phyloP scores from a whole-genome alignment of 2,329 filamentous ascomycete species.

The Biscogniauxia mediterranea region DNA sequence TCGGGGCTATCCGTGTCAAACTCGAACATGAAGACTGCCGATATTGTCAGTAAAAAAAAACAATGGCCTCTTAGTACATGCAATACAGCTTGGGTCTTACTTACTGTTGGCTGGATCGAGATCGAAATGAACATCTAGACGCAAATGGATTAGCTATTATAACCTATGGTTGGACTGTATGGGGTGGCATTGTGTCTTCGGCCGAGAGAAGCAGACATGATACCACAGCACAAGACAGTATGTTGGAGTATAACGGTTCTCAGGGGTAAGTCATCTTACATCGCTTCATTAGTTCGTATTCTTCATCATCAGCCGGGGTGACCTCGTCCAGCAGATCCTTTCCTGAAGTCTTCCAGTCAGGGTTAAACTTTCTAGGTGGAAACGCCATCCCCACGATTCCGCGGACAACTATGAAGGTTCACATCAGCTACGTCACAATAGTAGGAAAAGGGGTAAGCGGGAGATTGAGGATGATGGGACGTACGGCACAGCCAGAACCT shows the following conservation, averaged over 20 bases:
- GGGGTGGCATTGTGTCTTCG: no score
- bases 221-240: no score
- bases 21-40: neutral
- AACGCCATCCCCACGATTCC: neutral
- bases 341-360: neutral
- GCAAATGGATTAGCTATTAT: neutral
- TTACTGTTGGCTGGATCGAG: neutral
- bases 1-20: neutral
- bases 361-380: neutral
- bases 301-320: neutral
- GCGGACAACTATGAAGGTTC: neutral
- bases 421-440: neutral
- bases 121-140: neutral
- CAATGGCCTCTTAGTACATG: neutral
- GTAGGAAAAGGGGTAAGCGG: neutral
- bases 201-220: neutral
- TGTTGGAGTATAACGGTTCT: neutral
- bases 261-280: neutral
- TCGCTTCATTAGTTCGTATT: neutral
- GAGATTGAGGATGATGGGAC: neutral
- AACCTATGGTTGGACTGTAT: neutral
- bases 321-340: neutral
- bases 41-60: neutral
- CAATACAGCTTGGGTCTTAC: no score
- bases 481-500: neutral